These are phyloP conservation scores for Talaromyces rugulosus DNA, from an alignment of 2,329 filamentous ascomycete species.

Conservation along the genomic window DNA sequence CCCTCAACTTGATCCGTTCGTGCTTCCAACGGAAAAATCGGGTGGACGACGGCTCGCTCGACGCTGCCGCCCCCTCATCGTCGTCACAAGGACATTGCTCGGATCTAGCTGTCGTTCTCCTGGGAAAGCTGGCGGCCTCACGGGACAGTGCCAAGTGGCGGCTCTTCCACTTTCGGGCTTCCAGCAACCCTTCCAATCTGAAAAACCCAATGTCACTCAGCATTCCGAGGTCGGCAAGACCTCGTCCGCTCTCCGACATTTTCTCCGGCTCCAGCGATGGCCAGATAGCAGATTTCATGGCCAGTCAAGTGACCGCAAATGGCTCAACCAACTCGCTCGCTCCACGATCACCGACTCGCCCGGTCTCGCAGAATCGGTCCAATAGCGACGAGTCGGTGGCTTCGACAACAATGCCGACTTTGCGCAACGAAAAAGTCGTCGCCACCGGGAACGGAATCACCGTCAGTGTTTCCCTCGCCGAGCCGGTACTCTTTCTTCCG, in stretches of 20 bases:
- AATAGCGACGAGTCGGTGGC: constrained; percentile 18
- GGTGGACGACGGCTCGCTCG: neutral
- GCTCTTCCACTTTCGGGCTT: constrained; percentile 39
- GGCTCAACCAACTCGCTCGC: neutral
- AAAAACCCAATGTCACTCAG: constrained; percentile 21
- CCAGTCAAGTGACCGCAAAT: constrained; percentile 18
- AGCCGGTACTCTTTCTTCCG: constrained; percentile 47
- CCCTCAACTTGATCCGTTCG: neutral
- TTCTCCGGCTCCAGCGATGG: constrained; percentile 30
- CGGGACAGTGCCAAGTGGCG: constrained; percentile 44
- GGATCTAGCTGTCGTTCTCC: constrained; percentile 14
- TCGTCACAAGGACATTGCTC: neutral
- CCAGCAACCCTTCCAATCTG: constrained; percentile 19
- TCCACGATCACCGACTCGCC: constrained; percentile 1
- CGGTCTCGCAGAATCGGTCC: constrained; percentile 18
- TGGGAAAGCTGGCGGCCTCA: constrained; percentile 42
- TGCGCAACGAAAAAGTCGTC: constrained; percentile 45
- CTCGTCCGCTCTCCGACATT: constrained; percentile 33
- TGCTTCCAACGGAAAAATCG: constrained; percentile 8
- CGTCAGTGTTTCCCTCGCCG: constrained; percentile 44
- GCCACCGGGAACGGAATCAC: constrained; percentile 47
- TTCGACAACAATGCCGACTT: constrained; percentile 25
- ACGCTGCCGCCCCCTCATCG: constrained; percentile 6
- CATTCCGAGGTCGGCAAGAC: constrained; percentile 22
- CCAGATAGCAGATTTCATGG: constrained; percentile 25